These are phyloP conservation scores for Ustilago xerochloae DNA, from an alignment of 1,284 basidiomycete genomes.

Conservation along the genomic window DNA sequence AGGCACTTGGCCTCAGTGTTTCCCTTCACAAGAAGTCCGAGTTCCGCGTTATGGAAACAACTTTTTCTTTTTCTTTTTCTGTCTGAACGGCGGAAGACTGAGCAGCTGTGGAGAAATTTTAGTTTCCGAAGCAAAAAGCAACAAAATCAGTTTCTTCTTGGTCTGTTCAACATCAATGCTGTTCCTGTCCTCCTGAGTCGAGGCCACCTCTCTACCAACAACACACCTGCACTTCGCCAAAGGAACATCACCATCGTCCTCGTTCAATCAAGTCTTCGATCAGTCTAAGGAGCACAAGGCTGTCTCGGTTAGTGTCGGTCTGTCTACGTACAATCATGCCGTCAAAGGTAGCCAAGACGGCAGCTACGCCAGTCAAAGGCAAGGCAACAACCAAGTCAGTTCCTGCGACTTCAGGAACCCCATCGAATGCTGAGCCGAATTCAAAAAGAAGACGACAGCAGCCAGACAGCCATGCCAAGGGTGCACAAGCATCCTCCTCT, in stretches of 20 bases:
- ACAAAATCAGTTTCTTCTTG: too few species aligned
- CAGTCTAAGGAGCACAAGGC: not conserved
- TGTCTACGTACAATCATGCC: constrained; percentile 18
- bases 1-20: constrained; percentile 1
- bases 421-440: constrained; percentile 21
- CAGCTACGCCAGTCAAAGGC: constrained; percentile 16
- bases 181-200: too few species aligned
- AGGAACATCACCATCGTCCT: not conserved
- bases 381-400: constrained; percentile 14
- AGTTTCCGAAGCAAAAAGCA: too few species aligned
- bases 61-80: constrained; percentile 10
- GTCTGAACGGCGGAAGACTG: constrained; percentile 3
- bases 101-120: not conserved
- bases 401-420: constrained; percentile 2
- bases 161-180: too few species aligned
- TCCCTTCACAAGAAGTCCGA: not conserved
- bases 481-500: constrained; percentile 1
- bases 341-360: constrained; percentile 28
- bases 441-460: constrained; percentile 27
- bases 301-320: not conserved
- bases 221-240: not conserved
- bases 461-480: not conserved
- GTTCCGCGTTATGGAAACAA: constrained; percentile 8
- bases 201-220: too few species aligned
- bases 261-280: too few species aligned